A percentile compares a stretch with the other conserved stretches of the same genome.
Conservation (phyloP, 108 stramenopile genomes). For the Cylindrotheca closterium region DNA sequence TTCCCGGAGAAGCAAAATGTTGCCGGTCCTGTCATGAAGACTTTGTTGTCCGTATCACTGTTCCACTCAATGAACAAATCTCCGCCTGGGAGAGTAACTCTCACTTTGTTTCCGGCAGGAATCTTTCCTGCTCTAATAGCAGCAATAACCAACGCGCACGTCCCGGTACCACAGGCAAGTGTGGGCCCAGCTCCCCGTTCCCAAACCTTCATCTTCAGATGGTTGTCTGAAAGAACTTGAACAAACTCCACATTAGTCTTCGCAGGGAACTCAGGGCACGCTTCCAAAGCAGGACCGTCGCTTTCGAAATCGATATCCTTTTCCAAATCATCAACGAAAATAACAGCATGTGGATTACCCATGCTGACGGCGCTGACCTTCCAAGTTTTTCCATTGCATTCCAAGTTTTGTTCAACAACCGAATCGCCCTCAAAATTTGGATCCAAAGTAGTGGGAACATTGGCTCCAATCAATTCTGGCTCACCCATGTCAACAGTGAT, state of each 20-base stretch:
- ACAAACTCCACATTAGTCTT: constrained; percentile 98
- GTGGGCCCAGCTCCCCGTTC: constrained; percentile 98
- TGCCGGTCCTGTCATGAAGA: constrained; percentile 93
- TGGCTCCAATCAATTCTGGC: constrained; percentile 78
- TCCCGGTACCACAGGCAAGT: constrained; percentile 96
- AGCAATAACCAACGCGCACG: constrained; percentile 94
- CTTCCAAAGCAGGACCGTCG: constrained; percentile 91
- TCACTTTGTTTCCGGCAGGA: constrained; percentile 50
- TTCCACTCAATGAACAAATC: constrained; percentile 92
- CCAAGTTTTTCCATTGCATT: constrained; percentile 84
- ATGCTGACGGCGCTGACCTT: constrained; percentile 91
- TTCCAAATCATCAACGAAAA: constrained; percentile 91
- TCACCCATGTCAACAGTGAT: constrained; percentile 98
- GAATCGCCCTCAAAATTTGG: constrained; percentile 77
- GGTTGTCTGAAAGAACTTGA: constrained; percentile 77
- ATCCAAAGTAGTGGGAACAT: constrained; percentile 87
- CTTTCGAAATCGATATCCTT: constrained; percentile 85
- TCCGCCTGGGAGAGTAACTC: constrained; percentile 89
- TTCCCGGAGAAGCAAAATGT: constrained; percentile 59
- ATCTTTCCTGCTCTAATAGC: constrained; percentile 89
- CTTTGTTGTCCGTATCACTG: constrained; percentile 78
- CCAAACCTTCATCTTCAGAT: constrained; percentile 97
- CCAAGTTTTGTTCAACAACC: constrained; percentile 85
- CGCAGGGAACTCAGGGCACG: constrained; percentile 86
- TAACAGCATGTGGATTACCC: constrained; percentile 97